These are phyloP conservation scores for Penicillium daleae DNA, from an alignment of 495 filamentous ascomycete genomes.

Conservation along the genomic window DNA sequence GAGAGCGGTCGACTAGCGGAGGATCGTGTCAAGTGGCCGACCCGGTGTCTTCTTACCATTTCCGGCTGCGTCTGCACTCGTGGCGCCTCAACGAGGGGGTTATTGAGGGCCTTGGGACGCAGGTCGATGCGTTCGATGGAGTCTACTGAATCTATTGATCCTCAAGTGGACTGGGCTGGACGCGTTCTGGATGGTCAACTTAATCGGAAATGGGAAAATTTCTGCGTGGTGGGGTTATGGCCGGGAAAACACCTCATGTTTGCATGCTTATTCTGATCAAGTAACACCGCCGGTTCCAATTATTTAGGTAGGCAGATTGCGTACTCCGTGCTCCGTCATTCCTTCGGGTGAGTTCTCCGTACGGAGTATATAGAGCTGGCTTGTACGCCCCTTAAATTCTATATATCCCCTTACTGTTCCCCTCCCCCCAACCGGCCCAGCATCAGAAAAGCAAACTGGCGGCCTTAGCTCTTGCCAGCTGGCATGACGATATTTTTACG, in stretches of 20 bases:
- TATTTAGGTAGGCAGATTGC: not conserved
- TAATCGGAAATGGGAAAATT: not conserved
- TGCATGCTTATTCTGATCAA: not conserved
- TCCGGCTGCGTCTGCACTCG: not conserved
- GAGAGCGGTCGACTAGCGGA: not conserved
- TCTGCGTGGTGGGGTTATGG: not conserved
- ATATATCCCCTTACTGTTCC: not conserved
- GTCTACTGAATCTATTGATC: not conserved
- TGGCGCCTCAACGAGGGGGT: not conserved
- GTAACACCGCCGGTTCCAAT: conserved; percentile 2
- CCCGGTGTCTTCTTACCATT: conserved; percentile 16
- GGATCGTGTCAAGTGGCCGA: conserved; percentile 7
- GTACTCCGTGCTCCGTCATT: not conserved
- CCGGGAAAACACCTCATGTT: not conserved
- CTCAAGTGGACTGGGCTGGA: not conserved
- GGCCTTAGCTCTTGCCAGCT: not conserved
- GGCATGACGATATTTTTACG: not conserved
- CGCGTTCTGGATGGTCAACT: conserved; percentile 5
- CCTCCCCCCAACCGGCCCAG: not conserved
- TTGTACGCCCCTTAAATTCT: not conserved
- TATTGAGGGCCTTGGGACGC: not conserved
- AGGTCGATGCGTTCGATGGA: not conserved
- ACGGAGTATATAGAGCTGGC: not conserved
- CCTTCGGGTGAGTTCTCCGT: not conserved
- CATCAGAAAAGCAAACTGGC: not conserved